Percentiles rank a stretch among this genome's conserved stretches.
These are phyloP conservation scores for Penicillium sp. DNA, from an alignment of 2,329 filamentous ascomycete genomes.

Conservation along the genomic window DNA sequence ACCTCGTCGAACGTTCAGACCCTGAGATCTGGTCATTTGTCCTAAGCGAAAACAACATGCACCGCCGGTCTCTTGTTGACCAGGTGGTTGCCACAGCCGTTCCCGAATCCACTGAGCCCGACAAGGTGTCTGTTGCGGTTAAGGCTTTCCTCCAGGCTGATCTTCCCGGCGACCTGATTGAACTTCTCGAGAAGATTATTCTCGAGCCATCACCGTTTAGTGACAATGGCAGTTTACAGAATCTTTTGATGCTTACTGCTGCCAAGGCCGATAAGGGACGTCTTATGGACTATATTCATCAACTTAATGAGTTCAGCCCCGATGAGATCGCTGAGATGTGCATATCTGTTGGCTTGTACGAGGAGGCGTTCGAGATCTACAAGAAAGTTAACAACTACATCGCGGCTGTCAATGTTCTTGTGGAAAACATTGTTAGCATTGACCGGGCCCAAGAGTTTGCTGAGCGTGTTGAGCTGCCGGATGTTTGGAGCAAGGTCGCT, in stretches of 20 bases:
- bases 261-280: slow-evolving; percentile 95
- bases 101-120: slow-evolving; percentile 86
- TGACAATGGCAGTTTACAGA: slow-evolving; percentile 95
- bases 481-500: slow-evolving; percentile 98
- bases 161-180: slow-evolving; percentile 90
- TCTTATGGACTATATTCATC: slow-evolving; percentile 95
- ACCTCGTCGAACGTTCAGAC: slow-evolving; percentile 89
- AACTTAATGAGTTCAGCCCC: slow-evolving; percentile 84
- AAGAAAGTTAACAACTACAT: slow-evolving; percentile 94
- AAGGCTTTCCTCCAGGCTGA: slow-evolving; percentile 91
- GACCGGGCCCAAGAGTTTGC: slow-evolving; percentile 96
- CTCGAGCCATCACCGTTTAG: slow-evolving; percentile 99
- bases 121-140: slow-evolving; percentile 93
- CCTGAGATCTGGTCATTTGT: slow-evolving; percentile 93
- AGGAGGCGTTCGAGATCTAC: slow-evolving; percentile 98
- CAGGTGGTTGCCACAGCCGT: slow-evolving; percentile 96
- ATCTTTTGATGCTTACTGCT: slow-evolving; percentile 93
- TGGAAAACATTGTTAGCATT: slow-evolving; percentile 97
- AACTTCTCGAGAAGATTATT: slow-evolving; percentile 98
- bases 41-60: slow-evolving; percentile 92
- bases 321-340: slow-evolving; percentile 92
- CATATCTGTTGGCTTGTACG: slow-evolving; percentile 91
- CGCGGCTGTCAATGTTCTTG: slow-evolving; percentile 86
- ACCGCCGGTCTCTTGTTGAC: slow-evolving; percentile 90
- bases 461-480: slow-evolving; percentile 88